Percentiles rank a stretch among this genome's conserved stretches.
phyloP scores from a whole-genome alignment of 2,329 filamentous ascomycete species.

The Metarhizium anisopliae region DNA sequence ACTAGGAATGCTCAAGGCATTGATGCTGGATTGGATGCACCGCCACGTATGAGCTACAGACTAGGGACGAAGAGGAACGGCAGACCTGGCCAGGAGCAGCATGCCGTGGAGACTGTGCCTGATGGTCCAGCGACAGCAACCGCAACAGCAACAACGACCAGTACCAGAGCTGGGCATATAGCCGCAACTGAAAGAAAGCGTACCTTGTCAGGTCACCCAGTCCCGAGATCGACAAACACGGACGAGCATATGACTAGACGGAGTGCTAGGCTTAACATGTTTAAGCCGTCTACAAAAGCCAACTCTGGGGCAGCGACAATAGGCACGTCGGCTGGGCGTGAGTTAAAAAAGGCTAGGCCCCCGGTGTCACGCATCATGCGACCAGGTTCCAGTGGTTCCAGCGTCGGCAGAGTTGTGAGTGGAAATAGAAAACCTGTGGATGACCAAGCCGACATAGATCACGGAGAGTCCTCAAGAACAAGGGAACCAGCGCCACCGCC shows the following conservation, averaged over 20 bases:
- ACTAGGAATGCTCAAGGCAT: conserved; percentile 43
- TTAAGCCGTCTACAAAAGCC: conserved; percentile 60
- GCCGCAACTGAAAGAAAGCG: conserved; percentile 65
- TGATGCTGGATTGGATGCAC: conserved; percentile 46
- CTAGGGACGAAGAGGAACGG: conserved; percentile 34
- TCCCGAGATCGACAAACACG: conserved; percentile 39
- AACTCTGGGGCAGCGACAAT: conserved; percentile 48
- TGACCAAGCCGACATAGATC: conserved; percentile 60
- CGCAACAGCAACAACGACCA: conserved; percentile 27
- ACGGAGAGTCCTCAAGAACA: conserved; percentile 46
- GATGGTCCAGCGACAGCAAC: conserved; percentile 30
- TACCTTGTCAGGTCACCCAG: conserved; percentile 79
- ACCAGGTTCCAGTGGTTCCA: conserved; percentile 56
- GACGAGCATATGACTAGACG: conserved; percentile 56
- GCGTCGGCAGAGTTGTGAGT: conserved; percentile 78
- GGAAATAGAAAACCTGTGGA: conserved; percentile 73
- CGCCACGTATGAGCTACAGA: conserved; percentile 56
- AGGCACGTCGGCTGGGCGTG: conserved; percentile 51
- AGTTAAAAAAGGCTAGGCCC: conserved; percentile 77
- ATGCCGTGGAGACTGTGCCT: conserved; percentile 26
- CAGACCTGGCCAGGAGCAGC: conserved; percentile 25
- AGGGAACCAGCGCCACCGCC: conserved; percentile 34
- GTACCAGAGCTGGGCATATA: conserved; percentile 23
- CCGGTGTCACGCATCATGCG: conserved; percentile 59
- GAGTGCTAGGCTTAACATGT: conserved; percentile 61